Conservation (phyloP, 208 protist species). For the Trypanosoma caninum region DNA sequence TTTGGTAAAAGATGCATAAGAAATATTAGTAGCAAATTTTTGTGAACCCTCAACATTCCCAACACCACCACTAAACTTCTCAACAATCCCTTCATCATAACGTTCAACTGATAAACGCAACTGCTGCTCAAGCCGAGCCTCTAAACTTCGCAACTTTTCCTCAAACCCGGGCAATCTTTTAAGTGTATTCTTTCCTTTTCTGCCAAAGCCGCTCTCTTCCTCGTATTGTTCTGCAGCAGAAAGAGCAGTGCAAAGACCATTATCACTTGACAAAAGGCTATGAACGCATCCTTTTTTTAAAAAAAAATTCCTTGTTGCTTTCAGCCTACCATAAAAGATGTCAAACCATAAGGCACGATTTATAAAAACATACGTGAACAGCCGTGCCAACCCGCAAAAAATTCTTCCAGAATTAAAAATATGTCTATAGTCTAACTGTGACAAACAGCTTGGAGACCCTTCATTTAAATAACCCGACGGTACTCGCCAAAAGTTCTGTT, state of each 20-base stretch:
- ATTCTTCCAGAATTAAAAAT: too few species aligned
- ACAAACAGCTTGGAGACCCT: too few species aligned
- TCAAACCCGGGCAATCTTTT: slow-evolving; percentile 24
- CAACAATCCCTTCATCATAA: slow-evolving; percentile 9
- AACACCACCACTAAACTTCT: neutral
- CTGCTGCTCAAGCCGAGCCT: slow-evolving; percentile 45
- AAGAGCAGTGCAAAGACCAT: neutral
- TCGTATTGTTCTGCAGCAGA: neutral
- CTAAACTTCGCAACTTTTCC: slow-evolving; percentile 44
- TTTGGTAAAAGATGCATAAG: neutral
- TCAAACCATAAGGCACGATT: too few species aligned
- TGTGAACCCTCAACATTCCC: neutral
- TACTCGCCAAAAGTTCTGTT: too few species aligned
- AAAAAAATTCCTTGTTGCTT: too few species aligned
- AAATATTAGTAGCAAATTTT: neutral
- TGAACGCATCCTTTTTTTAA: too few species aligned
- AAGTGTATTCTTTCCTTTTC: neutral
- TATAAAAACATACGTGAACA: too few species aligned
- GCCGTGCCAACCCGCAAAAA: too few species aligned
- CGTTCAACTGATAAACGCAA: slow-evolving; percentile 14
- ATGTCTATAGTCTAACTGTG: too few species aligned
- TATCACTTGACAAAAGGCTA: too few species aligned
- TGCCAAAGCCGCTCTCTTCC: neutral
- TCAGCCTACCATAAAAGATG: too few species aligned
- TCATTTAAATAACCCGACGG: too few species aligned